phyloP scores from a whole-genome alignment of 768 basidiomycete genomes.

The Boletus rex-veris region DNA sequence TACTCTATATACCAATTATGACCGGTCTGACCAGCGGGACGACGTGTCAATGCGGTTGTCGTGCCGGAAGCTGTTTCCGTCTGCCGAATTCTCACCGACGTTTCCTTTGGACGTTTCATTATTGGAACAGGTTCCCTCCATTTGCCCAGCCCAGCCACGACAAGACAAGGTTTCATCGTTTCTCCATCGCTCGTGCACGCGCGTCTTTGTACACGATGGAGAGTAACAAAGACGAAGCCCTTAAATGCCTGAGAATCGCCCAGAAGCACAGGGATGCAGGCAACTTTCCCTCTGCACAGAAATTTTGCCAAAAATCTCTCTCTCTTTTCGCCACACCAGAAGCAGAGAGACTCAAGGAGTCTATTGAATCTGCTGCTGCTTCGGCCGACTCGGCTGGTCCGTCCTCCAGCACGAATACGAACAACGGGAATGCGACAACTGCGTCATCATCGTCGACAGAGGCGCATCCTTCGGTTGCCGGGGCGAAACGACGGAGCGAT shows the following conservation, averaged over 20 bases:
- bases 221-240: slow-evolving; percentile 88
- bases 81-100: slow-evolving; percentile 24
- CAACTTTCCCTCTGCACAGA: slow-evolving; percentile 74
- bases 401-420: slow-evolving; percentile 34
- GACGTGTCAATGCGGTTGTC: slow-evolving; percentile 8
- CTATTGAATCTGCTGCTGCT: slow-evolving; percentile 56
- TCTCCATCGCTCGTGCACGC: slow-evolving; percentile 8
- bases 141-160: not conserved
- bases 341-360: slow-evolving; percentile 61
- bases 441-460: slow-evolving; percentile 56
- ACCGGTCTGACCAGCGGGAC: no score
- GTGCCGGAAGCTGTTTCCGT: slow-evolving; percentile 5
- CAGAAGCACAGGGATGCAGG: slow-evolving; percentile 67
- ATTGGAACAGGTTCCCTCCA: slow-evolving; percentile 1
- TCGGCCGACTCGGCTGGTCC: slow-evolving; percentile 38
- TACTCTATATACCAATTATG: not conserved
- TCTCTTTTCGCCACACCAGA: slow-evolving; percentile 77
- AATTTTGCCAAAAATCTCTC: slow-evolving; percentile 87
- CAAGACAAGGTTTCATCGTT: slow-evolving; percentile 7
- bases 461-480: slow-evolving; percentile 70
- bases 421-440: slow-evolving; percentile 32
- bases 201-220: slow-evolving; percentile 48
- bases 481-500: slow-evolving; percentile 60
- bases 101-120: not conserved
- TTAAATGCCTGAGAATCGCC: slow-evolving; percentile 77